These are phyloP conservation scores for Boechera divaricarpa DNA, from an alignment of 345 rosid species.

Conservation along the genomic window DNA sequence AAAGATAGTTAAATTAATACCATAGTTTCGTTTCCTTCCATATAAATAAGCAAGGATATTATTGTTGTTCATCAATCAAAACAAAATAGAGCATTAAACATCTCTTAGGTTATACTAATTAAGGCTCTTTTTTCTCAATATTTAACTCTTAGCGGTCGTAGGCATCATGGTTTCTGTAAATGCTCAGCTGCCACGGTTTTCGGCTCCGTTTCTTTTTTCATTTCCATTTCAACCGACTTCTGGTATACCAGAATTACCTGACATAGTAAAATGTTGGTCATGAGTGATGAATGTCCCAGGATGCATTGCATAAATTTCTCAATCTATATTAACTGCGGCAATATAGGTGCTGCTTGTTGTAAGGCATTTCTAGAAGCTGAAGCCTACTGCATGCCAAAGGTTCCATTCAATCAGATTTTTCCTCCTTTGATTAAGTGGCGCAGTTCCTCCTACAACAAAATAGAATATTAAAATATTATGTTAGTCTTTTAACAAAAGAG, in stretches of 20 bases:
- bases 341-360: constrained; percentile 18
- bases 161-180: not conserved
- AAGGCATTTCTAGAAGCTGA: not conserved
- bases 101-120: too few species aligned
- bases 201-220: not conserved
- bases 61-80: constrained; percentile 2
- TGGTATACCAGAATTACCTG: not conserved
- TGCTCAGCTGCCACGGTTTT: constrained; percentile 15
- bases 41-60: not conserved
- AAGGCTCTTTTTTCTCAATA: not conserved
- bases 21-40: not conserved
- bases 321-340: not conserved
- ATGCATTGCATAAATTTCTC: not conserved
- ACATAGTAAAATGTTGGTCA: not conserved
- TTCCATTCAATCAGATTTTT: not conserved
- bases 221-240: not conserved
- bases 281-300: not conserved
- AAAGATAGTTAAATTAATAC: not conserved
- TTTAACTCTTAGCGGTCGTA: not conserved
- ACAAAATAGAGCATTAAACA: not conserved
- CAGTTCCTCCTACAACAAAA: not conserved
- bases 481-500: not conserved
- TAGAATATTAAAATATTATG: not conserved
- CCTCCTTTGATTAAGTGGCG: not conserved
- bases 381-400: not conserved